Evolutionary conservation across 2,329 filamentous ascomycete genomes (phyloP), one percentile per base, ranked within the genome.

Genomic region (Cordyceps cicadae): DNA sequence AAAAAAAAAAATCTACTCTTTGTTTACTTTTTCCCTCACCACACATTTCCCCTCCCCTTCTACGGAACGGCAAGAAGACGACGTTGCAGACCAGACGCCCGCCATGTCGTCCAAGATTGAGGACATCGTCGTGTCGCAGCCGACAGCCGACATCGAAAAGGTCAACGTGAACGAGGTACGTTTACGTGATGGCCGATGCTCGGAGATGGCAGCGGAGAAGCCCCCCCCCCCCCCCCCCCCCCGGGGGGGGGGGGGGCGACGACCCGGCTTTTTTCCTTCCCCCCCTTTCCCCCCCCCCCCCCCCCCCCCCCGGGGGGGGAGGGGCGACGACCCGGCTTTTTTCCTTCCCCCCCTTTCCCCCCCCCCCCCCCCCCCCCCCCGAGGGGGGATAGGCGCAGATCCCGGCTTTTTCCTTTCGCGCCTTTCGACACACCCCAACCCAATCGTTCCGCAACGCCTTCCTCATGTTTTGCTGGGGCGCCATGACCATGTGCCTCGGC

Each of bases 381-480:
- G n/a, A n/a, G n/a, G n/a, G n/a, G n/a, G n/a, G n/a, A n/a, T n/a
- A n/a, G n/a, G n/a, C n/a, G n/a, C n/a, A n/a, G n/a, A n/a, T n/a
- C n/a, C n/a, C n/a, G n/a, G n/a, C n/a, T n/a, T n/a, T n/a, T n/a
- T n/a, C n/a, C n/a, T n/a, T n/a, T n/a, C n/a, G n/a, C n/a, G n/a
- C n/a, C n/a, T n/a, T n/a, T n/a, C n/a, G n/a, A n/a, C n/a, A n/a
- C n/a, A n/a, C n/a, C n/a, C n/a, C n/a, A n/a, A n/a, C n/a, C n/a
- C n/a, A n/a, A n/a, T n/a, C n/a, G n/a, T n/a, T n/a, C n/a, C n/a
- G n/a, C n/a, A n/a, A n/a, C n/a, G 80, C 85, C 0, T 82, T 87
- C 65, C 84, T 90, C 65, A 86, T 88, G 70, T 76, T 84, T 32
- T 74, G 78, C 19, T 90, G 87, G 86, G 87, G 86, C 7, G 79